Conservation (phyloP, 352 stramenopile species). For the Phytophthora agathidicida region DNA sequence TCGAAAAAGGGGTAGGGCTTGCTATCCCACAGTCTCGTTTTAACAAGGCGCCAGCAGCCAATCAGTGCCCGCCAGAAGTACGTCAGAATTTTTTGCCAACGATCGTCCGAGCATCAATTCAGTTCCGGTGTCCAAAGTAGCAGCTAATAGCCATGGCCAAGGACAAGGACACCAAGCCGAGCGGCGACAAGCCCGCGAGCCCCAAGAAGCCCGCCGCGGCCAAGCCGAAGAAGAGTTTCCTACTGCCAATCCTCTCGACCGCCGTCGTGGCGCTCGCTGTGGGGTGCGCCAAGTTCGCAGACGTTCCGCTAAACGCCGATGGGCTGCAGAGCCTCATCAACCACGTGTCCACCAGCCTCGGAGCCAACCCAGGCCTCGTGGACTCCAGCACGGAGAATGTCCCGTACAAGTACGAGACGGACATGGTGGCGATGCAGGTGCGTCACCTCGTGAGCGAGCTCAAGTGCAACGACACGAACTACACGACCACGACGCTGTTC, state of each 20-base stretch:
- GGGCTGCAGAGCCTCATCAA: slow-evolving; percentile 24
- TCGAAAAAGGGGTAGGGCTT: not conserved
- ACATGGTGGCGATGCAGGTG: slow-evolving; percentile 49
- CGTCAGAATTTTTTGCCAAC: slow-evolving; percentile 16
- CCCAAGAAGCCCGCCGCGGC: slow-evolving; percentile 11
- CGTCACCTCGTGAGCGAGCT: slow-evolving; percentile 47
- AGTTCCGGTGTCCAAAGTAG: slow-evolving; percentile 2
- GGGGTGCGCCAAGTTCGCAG: slow-evolving; percentile 28
- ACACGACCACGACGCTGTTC: slow-evolving; percentile 41
- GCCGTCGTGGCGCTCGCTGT: slow-evolving; percentile 27
- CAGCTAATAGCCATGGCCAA: slow-evolving; percentile 21
- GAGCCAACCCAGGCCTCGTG: slow-evolving; percentile 6
- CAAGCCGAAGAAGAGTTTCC: slow-evolving; percentile 26
- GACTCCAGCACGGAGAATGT: slow-evolving; percentile 15
- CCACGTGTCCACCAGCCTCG: slow-evolving; percentile 12
- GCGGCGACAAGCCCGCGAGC: slow-evolving; percentile 5
- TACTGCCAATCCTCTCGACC: slow-evolving; percentile 33
- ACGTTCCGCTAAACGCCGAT: slow-evolving; percentile 31
- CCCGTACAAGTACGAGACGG: slow-evolving; percentile 67
- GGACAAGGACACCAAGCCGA: slow-evolving; percentile 5
- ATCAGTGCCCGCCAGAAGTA: slow-evolving; percentile 19
- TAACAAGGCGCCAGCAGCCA: slow-evolving; percentile 13
- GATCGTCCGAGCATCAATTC: slow-evolving; percentile 3
- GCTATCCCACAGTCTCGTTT: slow-evolving; percentile 7
- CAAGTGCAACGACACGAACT: slow-evolving; percentile 39